Conservation (phyloP, 208 protist species). For the Leishmania braziliensis region DNA sequence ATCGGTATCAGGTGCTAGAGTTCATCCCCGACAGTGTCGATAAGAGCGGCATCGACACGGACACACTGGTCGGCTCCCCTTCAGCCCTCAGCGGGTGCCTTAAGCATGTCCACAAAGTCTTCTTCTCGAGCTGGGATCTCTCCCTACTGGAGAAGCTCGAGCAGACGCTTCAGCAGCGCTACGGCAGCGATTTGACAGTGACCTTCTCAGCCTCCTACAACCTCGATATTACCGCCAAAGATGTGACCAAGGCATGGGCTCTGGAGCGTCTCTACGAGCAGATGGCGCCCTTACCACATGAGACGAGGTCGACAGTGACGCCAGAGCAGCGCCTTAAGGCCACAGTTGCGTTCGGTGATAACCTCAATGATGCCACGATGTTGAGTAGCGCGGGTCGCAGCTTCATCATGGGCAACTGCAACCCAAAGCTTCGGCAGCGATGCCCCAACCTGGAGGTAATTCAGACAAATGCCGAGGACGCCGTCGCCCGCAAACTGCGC, state of each 20-base stretch:
- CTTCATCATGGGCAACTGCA: constrained; percentile 74
- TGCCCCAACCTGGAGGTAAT: constrained; percentile 69
- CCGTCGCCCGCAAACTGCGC: constrained; percentile 54
- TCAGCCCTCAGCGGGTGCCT: constrained; percentile 10
- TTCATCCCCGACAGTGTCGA: constrained; percentile 3
- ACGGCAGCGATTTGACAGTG: constrained; percentile 31
- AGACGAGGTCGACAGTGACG: constrained; percentile 23
- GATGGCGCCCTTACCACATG: constrained; percentile 32
- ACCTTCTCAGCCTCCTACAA: constrained; percentile 42
- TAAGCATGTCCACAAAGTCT: constrained; percentile 52
- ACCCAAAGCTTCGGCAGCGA: constrained; percentile 41
- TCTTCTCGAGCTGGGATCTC: constrained; percentile 56
- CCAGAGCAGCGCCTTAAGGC: constrained; percentile 35
- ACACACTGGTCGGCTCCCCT: constrained; percentile 1
- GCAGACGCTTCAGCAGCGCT: constrained; percentile 33
- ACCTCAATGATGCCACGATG: constrained; percentile 74
- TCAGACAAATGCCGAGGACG: constrained; percentile 55
- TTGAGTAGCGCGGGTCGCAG: constrained; percentile 48
- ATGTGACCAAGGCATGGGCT: constrained; percentile 34
- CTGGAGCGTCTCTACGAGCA: constrained; percentile 29
- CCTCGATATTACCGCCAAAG: constrained; percentile 31
- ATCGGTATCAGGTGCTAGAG: constrained; percentile 45
- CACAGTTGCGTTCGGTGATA: constrained; percentile 68
- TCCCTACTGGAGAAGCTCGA: constrained; percentile 35
- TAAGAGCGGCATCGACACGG: constrained; percentile 9